Base-by-base conservation (phyloP, 2,329 filamentous ascomycete species). In the Colletotrichum sansevieriae region DNA sequence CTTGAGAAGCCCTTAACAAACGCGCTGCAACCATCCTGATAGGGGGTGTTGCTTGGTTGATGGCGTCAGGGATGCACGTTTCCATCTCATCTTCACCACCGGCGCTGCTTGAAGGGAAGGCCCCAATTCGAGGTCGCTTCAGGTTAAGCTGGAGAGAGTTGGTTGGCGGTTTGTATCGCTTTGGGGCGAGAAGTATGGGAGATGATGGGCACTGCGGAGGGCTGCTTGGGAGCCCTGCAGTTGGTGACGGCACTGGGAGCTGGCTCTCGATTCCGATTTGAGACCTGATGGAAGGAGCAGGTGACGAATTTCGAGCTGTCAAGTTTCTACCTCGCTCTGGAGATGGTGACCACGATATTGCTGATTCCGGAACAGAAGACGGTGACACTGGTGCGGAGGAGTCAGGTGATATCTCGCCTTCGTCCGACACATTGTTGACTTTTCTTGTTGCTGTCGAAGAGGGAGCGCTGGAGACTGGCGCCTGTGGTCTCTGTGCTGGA, bases 31-130 rank as follows among this genome's bases (percentile, higher is more conserved):
- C 35, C 33, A 39, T 61, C 46, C 66, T 70, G 44, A 71, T 54
- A 7, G 65, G 66, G 11, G 69, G 62, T n/a, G 61, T 71, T 25
- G 65, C 65, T 54, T 62, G 57, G 13, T 20, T n/a, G n/a, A 71
- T 73, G 7, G 74, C 76, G 43, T 75, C 75, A 2, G 79, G 79
- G 4, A 80, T 70, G 41, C 76, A 75, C 54, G 77, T 75, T 54
- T 82, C 81, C n/a, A 81, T 65, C 9, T 80, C 78, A 13, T 81
- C 78, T 22, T 81, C 79, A 9, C 75, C 68, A 25, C 69, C 71
- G 56, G 49, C 71, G 71, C 70, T 72, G 65, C 70, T 71, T 11
- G 66, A 66, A 3, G 70, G 70, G 20, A 70, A 70, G n/a, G 20
- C 11, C 9, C 39, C 51, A 15, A 51, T 18, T 4, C 33, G 68